These are phyloP conservation scores for Dictyostelium intermedium DNA, from an alignment of 78 protist species.

Conservation along the genomic window DNA sequence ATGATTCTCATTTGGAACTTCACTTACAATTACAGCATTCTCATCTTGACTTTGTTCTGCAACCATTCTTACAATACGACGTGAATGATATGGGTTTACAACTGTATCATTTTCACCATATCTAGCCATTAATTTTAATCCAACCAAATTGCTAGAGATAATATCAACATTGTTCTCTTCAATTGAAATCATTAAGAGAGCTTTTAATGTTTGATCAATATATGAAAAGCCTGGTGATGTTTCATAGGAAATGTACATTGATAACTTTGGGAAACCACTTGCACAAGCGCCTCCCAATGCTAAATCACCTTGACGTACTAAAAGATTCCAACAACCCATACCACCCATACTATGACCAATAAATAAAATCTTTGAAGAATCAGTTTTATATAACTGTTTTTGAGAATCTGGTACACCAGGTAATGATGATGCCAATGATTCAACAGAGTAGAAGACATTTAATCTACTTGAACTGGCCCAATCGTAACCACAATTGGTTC, in stretches of 20 bases:
- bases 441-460: background rate
- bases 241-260: slow-evolving; percentile 11
- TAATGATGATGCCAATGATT: background rate
- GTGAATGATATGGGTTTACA: slow-evolving; percentile 46
- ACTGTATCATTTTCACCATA: slow-evolving; percentile 52
- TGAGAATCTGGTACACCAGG: slow-evolving; percentile 21
- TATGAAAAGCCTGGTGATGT: slow-evolving; percentile 21
- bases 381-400: background rate
- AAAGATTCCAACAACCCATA: slow-evolving; percentile 40
- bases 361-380: background rate
- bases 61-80: slow-evolving; percentile 37
- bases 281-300: slow-evolving; percentile 66
- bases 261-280: slow-evolving; percentile 35
- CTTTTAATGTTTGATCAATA: slow-evolving; percentile 34
- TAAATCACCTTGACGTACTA: slow-evolving; percentile 18
- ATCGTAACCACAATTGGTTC: slow-evolving; percentile 31
- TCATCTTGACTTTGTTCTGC: slow-evolving; percentile 1
- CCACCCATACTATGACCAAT: slow-evolving; percentile 66
- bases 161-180: slow-evolving; percentile 40
- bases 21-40: slow-evolving; percentile 13
- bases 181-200: slow-evolving; percentile 22
- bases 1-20: slow-evolving; percentile 60
- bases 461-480: slow-evolving; percentile 23
- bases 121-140: slow-evolving; percentile 34
- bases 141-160: slow-evolving; percentile 15